Conservation (phyloP, 2,329 filamentous ascomycete genomes). For the Trichoderma harzianum region DNA sequence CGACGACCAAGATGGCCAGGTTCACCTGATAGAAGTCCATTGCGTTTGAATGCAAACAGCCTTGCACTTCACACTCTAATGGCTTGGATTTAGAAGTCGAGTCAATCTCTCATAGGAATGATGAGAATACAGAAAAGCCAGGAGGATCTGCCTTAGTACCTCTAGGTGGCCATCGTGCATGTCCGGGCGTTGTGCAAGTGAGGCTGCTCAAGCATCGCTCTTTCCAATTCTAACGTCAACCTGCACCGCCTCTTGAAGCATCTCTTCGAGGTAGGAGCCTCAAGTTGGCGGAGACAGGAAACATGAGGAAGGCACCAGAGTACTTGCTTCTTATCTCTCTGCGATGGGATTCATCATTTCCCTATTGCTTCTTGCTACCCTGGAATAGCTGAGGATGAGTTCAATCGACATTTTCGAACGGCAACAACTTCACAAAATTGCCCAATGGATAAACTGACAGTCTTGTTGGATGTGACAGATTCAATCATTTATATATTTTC, state of each 20-base stretch:
- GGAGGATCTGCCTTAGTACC: neutral
- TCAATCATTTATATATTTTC: neutral
- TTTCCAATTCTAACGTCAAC: neutral
- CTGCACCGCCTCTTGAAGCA: neutral
- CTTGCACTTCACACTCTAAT: neutral
- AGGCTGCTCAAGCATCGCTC: neutral
- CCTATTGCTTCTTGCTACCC: neutral
- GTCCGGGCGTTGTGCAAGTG: neutral
- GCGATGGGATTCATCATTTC: neutral
- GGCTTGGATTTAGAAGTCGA: neutral
- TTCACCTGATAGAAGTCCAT: conserved; percentile 19
- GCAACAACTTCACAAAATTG: neutral
- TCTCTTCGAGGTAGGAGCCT: neutral
- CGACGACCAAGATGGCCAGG: neutral
- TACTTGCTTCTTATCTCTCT: neutral
- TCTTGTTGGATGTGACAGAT: neutral
- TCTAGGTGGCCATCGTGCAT: neutral
- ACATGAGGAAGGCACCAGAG: neutral
- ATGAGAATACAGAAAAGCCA: neutral
- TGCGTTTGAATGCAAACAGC: neutral
- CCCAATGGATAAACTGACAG: too few relatives aligned
- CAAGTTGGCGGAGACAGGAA: neutral
- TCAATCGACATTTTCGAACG: neutral
- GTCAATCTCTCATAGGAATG: neutral
- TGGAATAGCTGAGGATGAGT: neutral